These are phyloP conservation scores for Scutellaria minor DNA, from an alignment of 257 asterid species.

Conservation along the genomic window DNA sequence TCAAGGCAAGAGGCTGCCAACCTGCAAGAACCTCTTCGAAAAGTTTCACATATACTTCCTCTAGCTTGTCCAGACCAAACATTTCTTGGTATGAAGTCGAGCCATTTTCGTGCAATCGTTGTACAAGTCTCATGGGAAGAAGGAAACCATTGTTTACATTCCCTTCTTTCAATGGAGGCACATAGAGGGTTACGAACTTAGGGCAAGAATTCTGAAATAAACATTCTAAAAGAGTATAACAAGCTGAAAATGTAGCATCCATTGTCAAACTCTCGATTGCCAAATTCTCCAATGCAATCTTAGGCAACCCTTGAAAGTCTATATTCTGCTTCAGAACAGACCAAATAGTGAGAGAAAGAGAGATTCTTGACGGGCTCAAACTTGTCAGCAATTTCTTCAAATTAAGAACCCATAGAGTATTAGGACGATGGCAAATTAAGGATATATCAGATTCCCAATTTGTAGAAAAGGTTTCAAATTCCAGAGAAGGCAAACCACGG, in stretches of 20 bases:
- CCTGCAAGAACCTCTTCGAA: not conserved
- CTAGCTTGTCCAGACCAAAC: not conserved
- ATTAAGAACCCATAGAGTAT: conserved; percentile 1
- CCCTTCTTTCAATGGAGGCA: not conserved
- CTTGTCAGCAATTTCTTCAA: not conserved
- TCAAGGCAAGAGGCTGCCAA: not conserved
- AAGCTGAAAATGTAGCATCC: not conserved
- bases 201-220: conserved; percentile 17
- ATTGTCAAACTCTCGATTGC: conserved; percentile 16
- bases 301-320: not conserved
- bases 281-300: conserved; percentile 7
- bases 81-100: not conserved
- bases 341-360: not conserved
- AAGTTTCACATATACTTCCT: not conserved
- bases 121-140: not conserved
- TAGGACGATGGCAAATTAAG: not conserved
- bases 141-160: too few species aligned
- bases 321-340: too few species aligned
- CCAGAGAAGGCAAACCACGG: not conserved
- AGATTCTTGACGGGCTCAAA: conserved; percentile 7
- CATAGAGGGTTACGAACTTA: not conserved
- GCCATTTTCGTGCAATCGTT: not conserved
- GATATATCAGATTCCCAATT: conserved; percentile 25
- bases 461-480: not conserved
- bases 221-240: not conserved